Percentiles rank a stretch among this genome's conserved stretches.
Evolutionary conservation across 2,329 filamentous ascomycete species (phyloP).

Genomic region (Colletotrichum costaricense): DNA sequence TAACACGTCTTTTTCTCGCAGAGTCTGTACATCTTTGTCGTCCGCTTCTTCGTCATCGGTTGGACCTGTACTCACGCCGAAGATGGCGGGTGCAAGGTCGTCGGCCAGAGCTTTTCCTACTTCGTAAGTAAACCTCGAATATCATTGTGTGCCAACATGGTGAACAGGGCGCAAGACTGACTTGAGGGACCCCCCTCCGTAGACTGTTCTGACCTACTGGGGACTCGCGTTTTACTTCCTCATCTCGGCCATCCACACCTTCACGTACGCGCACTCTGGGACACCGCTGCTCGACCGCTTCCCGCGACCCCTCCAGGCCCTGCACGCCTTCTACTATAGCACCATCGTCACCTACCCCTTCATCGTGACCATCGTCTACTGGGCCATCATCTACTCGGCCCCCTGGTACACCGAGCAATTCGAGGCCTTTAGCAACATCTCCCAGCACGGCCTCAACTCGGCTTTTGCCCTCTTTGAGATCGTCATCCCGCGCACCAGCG

Average conservation of each 20-base stretch:
- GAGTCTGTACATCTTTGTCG: conserved; percentile 76
- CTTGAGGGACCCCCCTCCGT: background rate
- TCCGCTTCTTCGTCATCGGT: conserved; percentile 76
- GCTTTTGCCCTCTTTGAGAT: conserved; percentile 82
- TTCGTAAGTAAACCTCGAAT: conserved; percentile 57
- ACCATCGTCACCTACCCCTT: conserved; percentile 73
- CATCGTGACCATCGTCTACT: conserved; percentile 78
- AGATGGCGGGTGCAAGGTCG: conserved; percentile 55
- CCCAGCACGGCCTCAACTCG: conserved; percentile 80
- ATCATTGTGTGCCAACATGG: background rate
- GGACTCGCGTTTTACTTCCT: conserved; percentile 84
- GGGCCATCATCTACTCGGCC: conserved; percentile 68
- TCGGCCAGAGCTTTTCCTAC: conserved; percentile 76
- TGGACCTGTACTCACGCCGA: conserved; percentile 67
- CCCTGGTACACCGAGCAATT: conserved; percentile 58
- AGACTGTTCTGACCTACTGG: conserved; percentile 83
- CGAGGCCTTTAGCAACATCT: conserved; percentile 73
- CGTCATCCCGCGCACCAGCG: conserved; percentile 72
- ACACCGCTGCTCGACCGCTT: conserved; percentile 67
- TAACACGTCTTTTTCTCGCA: conserved; percentile 39
- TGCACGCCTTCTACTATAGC: conserved; percentile 74
- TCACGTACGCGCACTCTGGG: conserved; percentile 69
- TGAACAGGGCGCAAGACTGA: background rate
- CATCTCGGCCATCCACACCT: conserved; percentile 75
- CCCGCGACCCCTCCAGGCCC: conserved; percentile 70